Evolutionary conservation across 169 alveolate species (phyloP), one percentile per base, ranked within the genome.

Genomic region (Plasmodium knowlesi): DNA sequence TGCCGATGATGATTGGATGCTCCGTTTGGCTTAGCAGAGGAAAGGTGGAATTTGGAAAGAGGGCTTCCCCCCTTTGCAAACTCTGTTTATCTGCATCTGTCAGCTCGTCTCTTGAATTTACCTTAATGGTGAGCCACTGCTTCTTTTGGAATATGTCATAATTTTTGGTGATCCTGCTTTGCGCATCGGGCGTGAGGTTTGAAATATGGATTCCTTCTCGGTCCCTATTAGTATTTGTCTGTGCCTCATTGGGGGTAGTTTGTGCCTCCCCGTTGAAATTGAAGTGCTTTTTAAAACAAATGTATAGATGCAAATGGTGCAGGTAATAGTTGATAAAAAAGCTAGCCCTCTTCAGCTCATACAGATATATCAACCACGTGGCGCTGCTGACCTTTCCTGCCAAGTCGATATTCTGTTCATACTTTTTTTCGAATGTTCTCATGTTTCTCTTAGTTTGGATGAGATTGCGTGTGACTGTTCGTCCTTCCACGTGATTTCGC

Each of bases 341-440:
- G 39, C 92, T 80, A 28, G 97, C 97, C 54, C 99, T 78, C 73
- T 96, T 94, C 28, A 98, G 92, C 94, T 98, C 99, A 57, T 97
- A 98, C 34, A 96, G 92, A 83, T 97, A 98, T 3, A 98, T 98
- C 54, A 98, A 94, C 99, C 99, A 98, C 8, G 99, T 98, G 10
- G 98, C 98, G 71, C 97, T 96, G 54, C 98, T 97, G 14, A 97
- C 97, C 34, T 96, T 95, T 22, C 98, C 97, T 41, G 98, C 98
- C 89, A 98, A 92, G 57, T 98, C 97, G n/a, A 96, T 94, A 61
- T 93, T 92, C 5, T 76, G 72, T 28, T 95, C 95, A 46, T 93
- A 54, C 12, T 83, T 90, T 73, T 46, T 83, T 78, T 96, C 95
- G 19, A 71, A 67, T 28, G 46, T 95, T 80, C 91, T 43, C 70